Base-by-base conservation (phyloP, 768 basidiomycete genomes). In the Mycena galericulata region DNA sequence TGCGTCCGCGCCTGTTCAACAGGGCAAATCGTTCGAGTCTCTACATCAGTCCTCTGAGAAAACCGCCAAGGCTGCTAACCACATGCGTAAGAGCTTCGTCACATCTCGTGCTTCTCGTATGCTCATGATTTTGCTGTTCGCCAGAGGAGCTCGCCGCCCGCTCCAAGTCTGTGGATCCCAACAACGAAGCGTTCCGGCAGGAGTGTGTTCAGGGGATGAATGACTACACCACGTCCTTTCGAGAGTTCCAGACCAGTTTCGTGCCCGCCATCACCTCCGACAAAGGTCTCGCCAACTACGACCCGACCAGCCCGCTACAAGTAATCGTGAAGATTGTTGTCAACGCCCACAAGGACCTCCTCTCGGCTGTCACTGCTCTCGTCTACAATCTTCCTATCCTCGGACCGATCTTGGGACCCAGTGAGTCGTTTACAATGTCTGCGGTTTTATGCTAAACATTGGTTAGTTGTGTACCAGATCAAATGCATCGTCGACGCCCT, bases 401-500 rank as follows among this genome's bases (percentile, higher is more conserved):
- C 10, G 89, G 87, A 24, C 84, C 86, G 18, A 60, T 83, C 20
- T 74, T 91, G 50, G 89, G 83, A 27, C 88, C 88, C 5, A 82
- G 90, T 92, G 73, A 78, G 88, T 81, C 62, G 53, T 6, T 34
- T 67, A 3, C 51, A 53, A 27, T 51, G 8, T 62, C 51, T 36
- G 32, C 40, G 30, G 29, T 41, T 36, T 56, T 17, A 62, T 54
- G 60, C 60, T 40, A 46, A 65, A 32, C 26, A 27, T 46, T 18
- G 43, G 45, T 1, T 55, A 92, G 91, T 87, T 69, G 79, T 90
- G 11, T 87, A 88, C 67, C 78, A 87, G 12, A 74, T 90, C 75
- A 91, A 92, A 74, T 91, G 91, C 73, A 66, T 87, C 27, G 56
- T 91, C 34, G 88, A 89, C 70, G 78, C 78, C 4, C 58, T 87